phyloP scores from a whole-genome alignment of 352 stramenopile species.

The Globisporangium camurandrum region DNA sequence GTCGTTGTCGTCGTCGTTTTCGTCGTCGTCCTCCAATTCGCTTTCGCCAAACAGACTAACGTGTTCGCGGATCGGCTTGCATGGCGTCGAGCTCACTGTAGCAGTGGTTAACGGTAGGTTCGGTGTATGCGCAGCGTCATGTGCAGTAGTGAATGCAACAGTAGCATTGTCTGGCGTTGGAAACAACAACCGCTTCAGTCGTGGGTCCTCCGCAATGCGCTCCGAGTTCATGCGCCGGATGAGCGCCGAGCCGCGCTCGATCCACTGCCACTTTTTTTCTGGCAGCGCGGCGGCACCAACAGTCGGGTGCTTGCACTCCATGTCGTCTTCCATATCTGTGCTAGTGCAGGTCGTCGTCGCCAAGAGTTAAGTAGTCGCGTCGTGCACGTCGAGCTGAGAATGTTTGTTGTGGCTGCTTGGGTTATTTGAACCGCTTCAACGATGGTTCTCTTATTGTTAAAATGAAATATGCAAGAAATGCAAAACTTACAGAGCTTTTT shows the following conservation, averaged over 20 bases:
- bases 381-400: too few species aligned
- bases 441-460: too few species aligned
- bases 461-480: too few species aligned
- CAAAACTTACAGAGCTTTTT: too few species aligned
- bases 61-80: constrained; percentile 10
- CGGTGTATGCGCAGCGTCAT: constrained; percentile 2
- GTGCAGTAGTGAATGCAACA: constrained; percentile 9
- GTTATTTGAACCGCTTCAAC: too few species aligned
- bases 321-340: constrained; percentile 3
- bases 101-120: neutral
- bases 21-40: constrained; percentile 24
- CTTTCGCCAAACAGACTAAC: constrained; percentile 14
- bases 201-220: constrained; percentile 76
- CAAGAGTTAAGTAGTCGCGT: too few species aligned
- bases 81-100: neutral
- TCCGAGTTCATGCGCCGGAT: constrained; percentile 87
- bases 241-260: constrained; percentile 75
- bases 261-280: constrained; percentile 42
- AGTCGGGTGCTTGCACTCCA: neutral
- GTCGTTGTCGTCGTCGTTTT: too few species aligned
- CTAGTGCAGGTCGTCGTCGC: too few species aligned
- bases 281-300: neutral
- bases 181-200: constrained; percentile 57
- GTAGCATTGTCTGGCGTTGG: too few species aligned
- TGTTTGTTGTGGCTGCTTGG: too few species aligned